phyloP scores from a whole-genome alignment of 2,329 filamentous ascomycete species.

The Hymenoscyphus fraxineus region DNA sequence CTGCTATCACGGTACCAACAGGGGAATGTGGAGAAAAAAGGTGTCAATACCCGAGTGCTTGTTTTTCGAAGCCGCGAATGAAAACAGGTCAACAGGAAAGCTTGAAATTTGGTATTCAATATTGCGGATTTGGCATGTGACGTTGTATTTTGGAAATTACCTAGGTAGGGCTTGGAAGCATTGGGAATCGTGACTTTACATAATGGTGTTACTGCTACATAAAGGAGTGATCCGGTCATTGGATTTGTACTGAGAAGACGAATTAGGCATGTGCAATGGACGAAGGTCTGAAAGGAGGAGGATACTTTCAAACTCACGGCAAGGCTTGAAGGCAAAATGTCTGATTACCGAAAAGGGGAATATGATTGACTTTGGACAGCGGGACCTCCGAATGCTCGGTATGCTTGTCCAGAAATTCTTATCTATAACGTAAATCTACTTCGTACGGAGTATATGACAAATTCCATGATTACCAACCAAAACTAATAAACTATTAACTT shows the following conservation, averaged over 20 bases:
- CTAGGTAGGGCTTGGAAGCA: background rate
- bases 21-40: background rate
- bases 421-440: background rate
- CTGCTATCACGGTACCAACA: background rate
- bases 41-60: background rate
- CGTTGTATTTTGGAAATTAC: background rate
- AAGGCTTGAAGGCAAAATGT: background rate
- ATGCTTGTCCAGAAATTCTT: background rate
- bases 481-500: background rate
- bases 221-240: background rate
- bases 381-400: background rate
- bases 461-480: background rate
- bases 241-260: background rate
- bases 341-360: background rate
- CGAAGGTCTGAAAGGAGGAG: background rate
- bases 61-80: background rate
- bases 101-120: background rate
- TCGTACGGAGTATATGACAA: no score
- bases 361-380: background rate
- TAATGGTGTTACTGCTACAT: background rate
- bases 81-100: background rate
- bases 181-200: background rate
- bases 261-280: background rate
- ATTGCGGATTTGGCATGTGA: background rate
- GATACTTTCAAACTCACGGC: background rate